phyloP scores from a whole-genome alignment of 2,329 filamentous ascomycete genomes.

The Byssothecium circinans region DNA sequence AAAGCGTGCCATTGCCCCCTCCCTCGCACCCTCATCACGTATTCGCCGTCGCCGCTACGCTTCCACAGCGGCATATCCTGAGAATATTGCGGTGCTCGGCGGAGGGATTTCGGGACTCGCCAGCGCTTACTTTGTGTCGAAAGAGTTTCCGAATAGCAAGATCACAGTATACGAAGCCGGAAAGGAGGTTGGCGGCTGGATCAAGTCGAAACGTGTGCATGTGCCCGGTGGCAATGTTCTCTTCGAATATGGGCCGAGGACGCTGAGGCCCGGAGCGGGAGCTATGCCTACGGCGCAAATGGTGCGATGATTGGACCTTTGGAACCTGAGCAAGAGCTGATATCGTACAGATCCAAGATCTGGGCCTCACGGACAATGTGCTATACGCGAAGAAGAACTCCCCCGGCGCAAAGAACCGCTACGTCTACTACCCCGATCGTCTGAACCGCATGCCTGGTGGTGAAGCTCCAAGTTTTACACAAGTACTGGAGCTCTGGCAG shows the following conservation, averaged over 20 bases:
- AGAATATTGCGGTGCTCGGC: slow-evolving; percentile 54
- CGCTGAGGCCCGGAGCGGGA: slow-evolving; percentile 63
- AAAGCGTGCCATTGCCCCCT: slow-evolving; percentile 26
- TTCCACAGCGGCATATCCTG: slow-evolving; percentile 28
- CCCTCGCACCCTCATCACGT: slow-evolving; percentile 24
- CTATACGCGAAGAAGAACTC: slow-evolving; percentile 55
- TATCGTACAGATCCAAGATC: slow-evolving; percentile 55
- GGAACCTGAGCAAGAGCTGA: slow-evolving; percentile 7
- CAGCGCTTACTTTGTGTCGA: slow-evolving; percentile 69
- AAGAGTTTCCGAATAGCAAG: slow-evolving; percentile 65
- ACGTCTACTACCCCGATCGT: slow-evolving; percentile 85
- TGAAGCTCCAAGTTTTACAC: slow-evolving; percentile 24
- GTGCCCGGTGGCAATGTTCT: slow-evolving; percentile 66
- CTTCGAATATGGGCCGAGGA: slow-evolving; percentile 84
- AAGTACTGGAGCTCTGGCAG: slow-evolving; percentile 45
- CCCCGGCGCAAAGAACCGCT: slow-evolving; percentile 65
- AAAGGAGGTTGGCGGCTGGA: slow-evolving; percentile 77
- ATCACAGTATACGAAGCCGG: slow-evolving; percentile 81
- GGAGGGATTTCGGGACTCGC: slow-evolving; percentile 56
- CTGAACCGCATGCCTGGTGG: slow-evolving; percentile 56
- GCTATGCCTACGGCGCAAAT: slow-evolving; percentile 70
- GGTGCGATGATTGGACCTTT: slow-evolving; percentile 54
- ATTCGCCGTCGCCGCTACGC: slow-evolving; percentile 21
- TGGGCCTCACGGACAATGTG: slow-evolving; percentile 61
- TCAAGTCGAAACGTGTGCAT: slow-evolving; percentile 66